A percentile compares a stretch with the other conserved stretches of the same genome.
Conservation (phyloP, 495 filamentous ascomycete species). For the Aspergillus cavernicola region DNA sequence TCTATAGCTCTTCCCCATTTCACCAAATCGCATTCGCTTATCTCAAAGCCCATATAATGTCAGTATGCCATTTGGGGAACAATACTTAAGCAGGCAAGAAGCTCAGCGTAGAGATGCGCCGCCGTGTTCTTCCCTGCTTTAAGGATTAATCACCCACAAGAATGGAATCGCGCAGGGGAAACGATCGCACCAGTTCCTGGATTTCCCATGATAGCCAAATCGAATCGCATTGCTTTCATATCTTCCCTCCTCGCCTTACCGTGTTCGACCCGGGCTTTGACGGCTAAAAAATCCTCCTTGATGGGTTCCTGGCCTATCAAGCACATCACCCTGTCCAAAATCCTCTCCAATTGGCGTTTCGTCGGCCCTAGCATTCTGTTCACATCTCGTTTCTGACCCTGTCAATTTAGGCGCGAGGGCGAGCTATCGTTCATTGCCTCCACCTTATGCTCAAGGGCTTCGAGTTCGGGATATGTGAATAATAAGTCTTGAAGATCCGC, state of each 20-base stretch:
- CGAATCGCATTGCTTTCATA: background rate
- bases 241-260: background rate
- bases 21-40: conserved; percentile 1
- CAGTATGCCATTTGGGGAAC: background rate
- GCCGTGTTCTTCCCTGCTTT: conserved; percentile 15
- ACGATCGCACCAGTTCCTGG: conserved; percentile 21
- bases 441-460: no score
- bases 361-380: no score
- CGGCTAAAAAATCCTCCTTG: background rate
- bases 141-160: background rate
- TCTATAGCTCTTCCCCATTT: conserved; percentile 38
- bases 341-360: no score
- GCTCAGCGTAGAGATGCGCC: conserved; percentile 19
- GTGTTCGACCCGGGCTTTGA: background rate
- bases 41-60: background rate
- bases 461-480: no score
- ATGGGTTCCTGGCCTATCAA: background rate
- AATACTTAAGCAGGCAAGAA: conserved; percentile 18
- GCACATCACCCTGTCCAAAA: conserved; percentile 4
- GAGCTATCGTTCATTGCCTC: no score
- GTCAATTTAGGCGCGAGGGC: no score
- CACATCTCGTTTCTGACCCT: no score
- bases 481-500: no score
- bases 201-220: conserved; percentile 8
- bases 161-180: background rate